Base-by-base conservation (phyloP, 768 basidiomycete genomes). In the Amanita pallidorosea region DNA sequence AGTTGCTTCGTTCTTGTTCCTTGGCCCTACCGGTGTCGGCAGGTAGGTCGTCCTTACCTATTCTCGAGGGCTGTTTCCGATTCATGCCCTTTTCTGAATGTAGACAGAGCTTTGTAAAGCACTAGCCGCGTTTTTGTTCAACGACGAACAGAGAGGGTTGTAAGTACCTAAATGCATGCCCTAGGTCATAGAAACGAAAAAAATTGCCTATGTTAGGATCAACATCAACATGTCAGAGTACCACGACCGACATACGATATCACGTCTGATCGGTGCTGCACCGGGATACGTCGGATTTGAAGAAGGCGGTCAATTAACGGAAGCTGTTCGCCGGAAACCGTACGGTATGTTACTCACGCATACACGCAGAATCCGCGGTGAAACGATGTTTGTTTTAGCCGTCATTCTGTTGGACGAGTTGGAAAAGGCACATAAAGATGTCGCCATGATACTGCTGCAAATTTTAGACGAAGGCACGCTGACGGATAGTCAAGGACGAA, bases 361-460 rank as follows among this genome's bases (percentile, higher is more conserved):
- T 5, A 12, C 20, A 12, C 37, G 5, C 17, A 22, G 9, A 27
- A 20, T 8, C 34, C 23, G 35, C 56, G 18, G 9, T 37, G 35
- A 35, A 56, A 1, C 41, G 8, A n/a, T 17, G 15, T 49, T 27
- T 5, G n/a, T 27, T 29, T 7, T 47, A 77, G 84, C 82, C 55
- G 88, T 91, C 44, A 72, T 91, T 35, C 70, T 90, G 49, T 81
- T 91, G 50, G 87, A 90, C 59, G 89, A 90, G 63, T 76, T 96
- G 53, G 93, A 96, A 68, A 96, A 96, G 65, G 92, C 91, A 0
- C 92, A 94, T 67, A 90, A 89, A 78, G 91, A 93, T 59, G 89
- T 96, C 22, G 76, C 88, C 1, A 87, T 93, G 81, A 88, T 94
- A 54, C 70, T 95, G 17, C 73, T 95, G 2, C 92, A 95, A 62